These are phyloP conservation scores for Syzygium aqueum DNA, from an alignment of 345 rosid genomes.

Conservation along the genomic window DNA sequence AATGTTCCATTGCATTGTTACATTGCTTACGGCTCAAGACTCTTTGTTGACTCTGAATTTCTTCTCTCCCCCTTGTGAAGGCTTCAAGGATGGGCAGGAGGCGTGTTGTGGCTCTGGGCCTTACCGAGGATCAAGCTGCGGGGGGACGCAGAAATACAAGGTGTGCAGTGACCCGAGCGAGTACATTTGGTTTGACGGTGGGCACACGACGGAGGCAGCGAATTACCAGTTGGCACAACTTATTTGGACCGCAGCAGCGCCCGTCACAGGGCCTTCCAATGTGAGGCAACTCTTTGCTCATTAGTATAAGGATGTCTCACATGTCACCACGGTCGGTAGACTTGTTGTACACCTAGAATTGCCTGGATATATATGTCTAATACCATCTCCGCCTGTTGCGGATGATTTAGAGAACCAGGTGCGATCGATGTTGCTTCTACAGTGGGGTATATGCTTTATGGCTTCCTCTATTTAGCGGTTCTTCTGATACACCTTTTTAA, in stretches of 20 bases:
- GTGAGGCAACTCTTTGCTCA: not conserved
- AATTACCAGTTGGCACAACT: slow-evolving; percentile 7
- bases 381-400: not conserved
- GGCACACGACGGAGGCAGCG: not conserved
- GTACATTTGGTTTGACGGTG: slow-evolving; percentile 3
- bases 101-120: slow-evolving; percentile 1
- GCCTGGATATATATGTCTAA: not conserved
- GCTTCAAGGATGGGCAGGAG: slow-evolving; percentile 1
- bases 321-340: not conserved
- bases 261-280: not conserved
- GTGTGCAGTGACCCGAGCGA: slow-evolving; percentile 6
- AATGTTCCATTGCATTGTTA: not conserved
- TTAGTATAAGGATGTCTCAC: not conserved
- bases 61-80: not conserved
- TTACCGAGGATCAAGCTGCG: not conserved
- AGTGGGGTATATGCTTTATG: not conserved
- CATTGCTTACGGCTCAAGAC: not conserved
- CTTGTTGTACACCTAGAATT: not conserved
- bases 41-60: not conserved
- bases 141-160: not conserved
- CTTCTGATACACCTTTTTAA: not conserved
- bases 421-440: not conserved
- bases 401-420: not conserved
- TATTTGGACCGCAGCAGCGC: not conserved
- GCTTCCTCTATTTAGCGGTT: not conserved